Evolutionary conservation across 2,329 filamentous ascomycete genomes (phyloP).

Genomic region (Nemania diffusa): DNA sequence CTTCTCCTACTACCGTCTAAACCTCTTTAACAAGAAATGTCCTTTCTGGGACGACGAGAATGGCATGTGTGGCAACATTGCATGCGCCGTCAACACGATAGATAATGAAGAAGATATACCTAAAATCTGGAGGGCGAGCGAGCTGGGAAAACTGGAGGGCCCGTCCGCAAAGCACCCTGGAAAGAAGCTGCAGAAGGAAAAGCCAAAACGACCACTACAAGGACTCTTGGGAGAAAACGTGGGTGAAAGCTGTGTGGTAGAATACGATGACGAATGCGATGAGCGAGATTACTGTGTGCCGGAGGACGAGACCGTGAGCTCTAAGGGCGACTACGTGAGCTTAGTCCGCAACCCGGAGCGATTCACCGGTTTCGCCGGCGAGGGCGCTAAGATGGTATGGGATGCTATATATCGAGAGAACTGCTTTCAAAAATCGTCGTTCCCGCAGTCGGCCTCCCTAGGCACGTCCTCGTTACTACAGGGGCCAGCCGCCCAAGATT

Average conservation of each 20-base stretch:
- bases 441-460: conserved; percentile 67
- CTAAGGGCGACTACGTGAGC: conserved; percentile 96
- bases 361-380: conserved; percentile 92
- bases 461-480: conserved; percentile 57
- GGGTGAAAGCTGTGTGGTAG: conserved; percentile 94
- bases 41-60: conserved; percentile 96
- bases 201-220: conserved; percentile 78
- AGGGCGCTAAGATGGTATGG: conserved; percentile 90
- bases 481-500: conserved; percentile 67
- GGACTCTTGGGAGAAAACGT: conserved; percentile 86
- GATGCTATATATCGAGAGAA: conserved; percentile 97
- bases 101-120: conserved; percentile 97
- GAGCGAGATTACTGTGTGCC: conserved; percentile 96
- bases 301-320: conserved; percentile 87
- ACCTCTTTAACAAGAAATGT: conserved; percentile 92
- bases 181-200: conserved; percentile 75
- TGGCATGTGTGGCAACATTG: conserved; percentile 96
- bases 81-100: conserved; percentile 92
- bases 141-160: conserved; percentile 91
- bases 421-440: conserved; percentile 81
- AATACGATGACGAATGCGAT: conserved; percentile 97
- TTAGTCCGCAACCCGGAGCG: conserved; percentile 92
- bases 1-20: conserved; percentile 96
- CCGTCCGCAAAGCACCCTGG: conserved; percentile 91
- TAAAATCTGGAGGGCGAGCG: conserved; percentile 87